Evolutionary conservation across 2,329 filamentous ascomycete species (phyloP).

Genomic region (Dryadomyces sulphureus): DNA sequence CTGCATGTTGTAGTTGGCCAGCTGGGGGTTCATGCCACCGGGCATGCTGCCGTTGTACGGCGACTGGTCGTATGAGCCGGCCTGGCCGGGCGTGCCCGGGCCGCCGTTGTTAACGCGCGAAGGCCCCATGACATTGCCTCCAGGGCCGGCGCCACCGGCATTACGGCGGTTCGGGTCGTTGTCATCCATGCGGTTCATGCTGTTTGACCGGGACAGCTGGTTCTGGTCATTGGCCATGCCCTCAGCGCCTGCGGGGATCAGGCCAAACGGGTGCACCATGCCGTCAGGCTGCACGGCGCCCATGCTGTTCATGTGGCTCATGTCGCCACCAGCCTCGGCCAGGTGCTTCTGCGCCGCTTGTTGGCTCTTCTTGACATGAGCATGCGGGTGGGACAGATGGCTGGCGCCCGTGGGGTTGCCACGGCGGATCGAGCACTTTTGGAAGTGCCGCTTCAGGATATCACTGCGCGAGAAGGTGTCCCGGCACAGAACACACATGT

Average conservation of each 20-base stretch:
- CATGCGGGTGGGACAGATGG: slow-evolving; percentile 84
- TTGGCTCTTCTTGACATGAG: slow-evolving; percentile 68
- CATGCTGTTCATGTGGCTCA: slow-evolving; percentile 47
- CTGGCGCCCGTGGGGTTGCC: slow-evolving; percentile 92
- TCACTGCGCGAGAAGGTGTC: slow-evolving; percentile 97
- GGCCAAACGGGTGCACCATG: slow-evolving; percentile 32
- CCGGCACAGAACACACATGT: slow-evolving; percentile 95
- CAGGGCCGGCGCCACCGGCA: slow-evolving; percentile 22
- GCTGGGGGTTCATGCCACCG: slow-evolving; percentile 38
- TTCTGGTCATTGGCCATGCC: slow-evolving; percentile 45
- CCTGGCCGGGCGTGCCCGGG: slow-evolving; percentile 2
- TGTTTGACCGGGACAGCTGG: slow-evolving; percentile 46
- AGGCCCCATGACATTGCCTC: slow-evolving; percentile 7
- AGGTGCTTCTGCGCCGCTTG: slow-evolving; percentile 39
- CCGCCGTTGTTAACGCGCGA: slow-evolving; percentile 7
- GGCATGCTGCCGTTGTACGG: slow-evolving; percentile 41
- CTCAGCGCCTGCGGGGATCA: slow-evolving; percentile 32
- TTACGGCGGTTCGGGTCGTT: slow-evolving; percentile 41
- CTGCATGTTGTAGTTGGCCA: slow-evolving; percentile 49
- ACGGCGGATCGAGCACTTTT: slow-evolving; percentile 93
- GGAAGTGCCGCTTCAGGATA: slow-evolving; percentile 96
- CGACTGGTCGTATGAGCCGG: slow-evolving; percentile 27
- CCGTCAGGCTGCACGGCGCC: slow-evolving; percentile 41
- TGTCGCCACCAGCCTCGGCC: slow-evolving; percentile 29
- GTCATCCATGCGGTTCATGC: slow-evolving; percentile 43